Evolutionary conservation across 2,329 filamentous ascomycete genomes (phyloP), one percentile per base, ranked within the genome.

Genomic region (Monilinia aucupariae): DNA sequence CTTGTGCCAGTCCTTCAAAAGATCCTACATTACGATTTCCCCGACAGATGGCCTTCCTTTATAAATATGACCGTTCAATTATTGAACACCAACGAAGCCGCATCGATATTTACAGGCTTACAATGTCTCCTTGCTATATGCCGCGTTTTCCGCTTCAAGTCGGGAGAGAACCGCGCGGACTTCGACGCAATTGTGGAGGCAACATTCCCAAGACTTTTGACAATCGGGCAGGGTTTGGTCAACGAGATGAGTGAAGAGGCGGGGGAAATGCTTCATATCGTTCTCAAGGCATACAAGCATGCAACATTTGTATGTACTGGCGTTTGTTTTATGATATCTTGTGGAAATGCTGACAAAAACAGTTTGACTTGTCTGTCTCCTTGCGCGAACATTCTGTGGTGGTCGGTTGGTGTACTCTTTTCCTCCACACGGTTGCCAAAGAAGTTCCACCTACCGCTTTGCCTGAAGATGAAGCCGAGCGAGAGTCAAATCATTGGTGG

Each of bases 401-500:
- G 75, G 90, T 97, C 66, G 90, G 90, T 65, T 99, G 94, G 94
- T 97, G 93, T 76, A 93, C 92, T 30, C 84, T 99, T 65, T 97
- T 99, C 80, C 80, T 99, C 69, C 87, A 89, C 65, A 91, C 96
- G 59, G 90, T 97, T 43, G 87, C 88, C 69, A 97, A 97, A 77
- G 80, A 87, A 27, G 86, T 90, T 43, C 94, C 94, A 5, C 82
- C 89, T 62, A 86, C 82, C 69, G 88, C 92, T 43, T 87, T 97
- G 83, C 76, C 81, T 64, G 91, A 96, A 65, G 90, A 87, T 64
- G 78, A 88, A 59, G 86, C 91, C 64, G 93, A 97, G 73, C 86
- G 94, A 64, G 94, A 97, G 77, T 85, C 88, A 71, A 92, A 96
- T 74, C 92, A 97, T 76, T 99, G 94, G 93, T 99, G 93, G 93